These are phyloP conservation scores for Trypanosomatidae sp. DNA, from an alignment of 208 protist genomes.

Conservation along the genomic window DNA sequence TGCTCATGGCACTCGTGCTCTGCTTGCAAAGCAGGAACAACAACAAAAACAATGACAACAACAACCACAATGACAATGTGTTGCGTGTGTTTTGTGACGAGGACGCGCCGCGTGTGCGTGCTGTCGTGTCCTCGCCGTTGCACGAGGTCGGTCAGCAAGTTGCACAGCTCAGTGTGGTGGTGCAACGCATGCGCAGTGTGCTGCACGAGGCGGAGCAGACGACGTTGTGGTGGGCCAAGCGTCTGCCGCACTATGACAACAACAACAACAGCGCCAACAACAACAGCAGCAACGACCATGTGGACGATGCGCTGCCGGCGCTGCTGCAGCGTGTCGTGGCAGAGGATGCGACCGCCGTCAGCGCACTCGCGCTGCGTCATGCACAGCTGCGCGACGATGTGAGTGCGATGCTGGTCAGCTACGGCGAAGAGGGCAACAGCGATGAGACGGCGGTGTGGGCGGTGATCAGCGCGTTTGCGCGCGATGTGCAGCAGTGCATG, in stretches of 20 bases:
- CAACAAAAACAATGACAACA: not conserved
- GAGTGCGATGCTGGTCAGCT: constrained; percentile 46
- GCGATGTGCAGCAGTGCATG: constrained; percentile 23
- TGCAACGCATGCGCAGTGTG: no score
- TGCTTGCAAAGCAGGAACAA: constrained; percentile 14
- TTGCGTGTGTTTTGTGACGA: no score
- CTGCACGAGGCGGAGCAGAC: no score
- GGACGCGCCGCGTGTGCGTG: no score
- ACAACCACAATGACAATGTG: not conserved
- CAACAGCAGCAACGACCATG: constrained; percentile 3
- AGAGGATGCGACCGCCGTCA: constrained; percentile 15
- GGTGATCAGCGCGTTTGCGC: constrained; percentile 39
- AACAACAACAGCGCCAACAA: not conserved
- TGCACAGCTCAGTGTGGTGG: no score
- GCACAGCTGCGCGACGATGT: constrained; percentile 55
- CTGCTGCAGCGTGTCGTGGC: constrained; percentile 13
- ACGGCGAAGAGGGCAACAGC: constrained; percentile 42
- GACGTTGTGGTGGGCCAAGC: constrained; percentile 18
- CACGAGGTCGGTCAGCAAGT: no score
- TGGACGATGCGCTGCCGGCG: constrained; percentile 23
- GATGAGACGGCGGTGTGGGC: constrained; percentile 56
- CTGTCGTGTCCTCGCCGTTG: no score
- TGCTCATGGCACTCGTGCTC: constrained; percentile 49
- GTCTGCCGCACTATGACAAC: constrained; percentile 8
- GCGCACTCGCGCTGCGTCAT: constrained; percentile 37